A percentile compares a stretch with the other conserved stretches of the same genome.
Evolutionary conservation across 495 filamentous ascomycete species (phyloP).

Genomic region (Aspergillus conjunctus): DNA sequence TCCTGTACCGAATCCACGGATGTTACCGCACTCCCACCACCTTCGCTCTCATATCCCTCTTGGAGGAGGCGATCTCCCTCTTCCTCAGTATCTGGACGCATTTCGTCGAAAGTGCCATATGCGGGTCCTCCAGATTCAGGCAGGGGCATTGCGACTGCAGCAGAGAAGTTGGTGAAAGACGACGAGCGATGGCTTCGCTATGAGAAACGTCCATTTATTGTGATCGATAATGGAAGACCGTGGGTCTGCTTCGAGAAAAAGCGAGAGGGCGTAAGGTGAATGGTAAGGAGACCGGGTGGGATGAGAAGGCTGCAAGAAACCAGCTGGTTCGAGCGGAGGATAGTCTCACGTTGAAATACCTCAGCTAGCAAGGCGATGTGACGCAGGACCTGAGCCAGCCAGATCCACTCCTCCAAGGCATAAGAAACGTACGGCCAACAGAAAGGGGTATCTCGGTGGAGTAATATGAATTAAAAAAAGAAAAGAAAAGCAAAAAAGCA

Average conservation of each 20-base stretch:
- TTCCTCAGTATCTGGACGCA: constrained; percentile 29
- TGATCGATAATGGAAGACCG: constrained; percentile 5
- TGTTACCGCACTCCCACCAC: constrained; percentile 27
- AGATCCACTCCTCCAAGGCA: constrained; percentile 26
- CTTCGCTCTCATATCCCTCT: constrained; percentile 34
- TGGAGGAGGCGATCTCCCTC: constrained; percentile 41
- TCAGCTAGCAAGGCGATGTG: constrained; percentile 12
- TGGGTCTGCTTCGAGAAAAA: constrained; percentile 4
- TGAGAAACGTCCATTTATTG: constrained; percentile 33
- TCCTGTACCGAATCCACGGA: constrained; percentile 48
- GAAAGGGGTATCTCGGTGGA: constrained; percentile 25
- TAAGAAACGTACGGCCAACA: constrained; percentile 23
- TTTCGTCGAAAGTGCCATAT: constrained; percentile 44
- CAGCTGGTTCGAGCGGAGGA: constrained; percentile 1
- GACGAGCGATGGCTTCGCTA: constrained; percentile 5
- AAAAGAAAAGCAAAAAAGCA: constrained; percentile 17
- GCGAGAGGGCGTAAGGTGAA: neutral
- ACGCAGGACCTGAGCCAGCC: constrained; percentile 28
- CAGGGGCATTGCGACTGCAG: constrained; percentile 39
- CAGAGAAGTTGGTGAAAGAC: constrained; percentile 13
- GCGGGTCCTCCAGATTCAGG: constrained; percentile 40
- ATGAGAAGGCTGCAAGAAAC: constrained; percentile 3
- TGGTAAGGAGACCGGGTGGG: neutral
- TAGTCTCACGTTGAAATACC: neutral
- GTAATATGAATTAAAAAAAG: constrained; percentile 5